Conservation (phyloP, 2,329 filamentous ascomycete species). For the Xylariales sp. region DNA sequence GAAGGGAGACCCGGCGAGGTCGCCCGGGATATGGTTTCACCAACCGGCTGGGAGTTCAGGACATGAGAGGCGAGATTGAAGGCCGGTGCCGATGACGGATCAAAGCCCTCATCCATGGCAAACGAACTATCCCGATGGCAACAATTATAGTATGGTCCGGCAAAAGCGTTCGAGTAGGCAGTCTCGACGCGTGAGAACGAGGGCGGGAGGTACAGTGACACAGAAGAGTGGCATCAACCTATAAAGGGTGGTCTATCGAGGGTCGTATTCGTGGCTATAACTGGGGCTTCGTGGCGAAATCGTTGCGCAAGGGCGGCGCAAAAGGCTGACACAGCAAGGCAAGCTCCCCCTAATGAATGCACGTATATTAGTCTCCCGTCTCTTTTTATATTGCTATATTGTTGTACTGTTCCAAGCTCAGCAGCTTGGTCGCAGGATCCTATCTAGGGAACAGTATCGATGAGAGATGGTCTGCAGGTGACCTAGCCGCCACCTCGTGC, state of each 20-base stretch:
- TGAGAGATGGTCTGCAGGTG: constrained; percentile 20
- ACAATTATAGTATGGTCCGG: constrained; percentile 10
- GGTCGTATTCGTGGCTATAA: constrained; percentile 26
- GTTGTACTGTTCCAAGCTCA: neutral
- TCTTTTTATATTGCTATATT: constrained; percentile 1
- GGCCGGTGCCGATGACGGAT: constrained; percentile 52
- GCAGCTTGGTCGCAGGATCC: constrained; percentile 13
- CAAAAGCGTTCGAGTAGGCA: constrained; percentile 16
- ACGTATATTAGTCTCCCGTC: neutral
- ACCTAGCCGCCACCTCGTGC: constrained; percentile 22
- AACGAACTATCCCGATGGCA: constrained; percentile 2
- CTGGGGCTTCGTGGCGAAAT: constrained; percentile 27
- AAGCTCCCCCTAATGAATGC: neutral
- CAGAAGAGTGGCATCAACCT: constrained; percentile 31
- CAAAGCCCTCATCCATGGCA: constrained; percentile 55
- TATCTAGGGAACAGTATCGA: constrained; percentile 6
- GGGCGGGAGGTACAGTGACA: constrained; percentile 16
- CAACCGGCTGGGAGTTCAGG: constrained; percentile 56
- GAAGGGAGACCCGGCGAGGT: constrained; percentile 81
- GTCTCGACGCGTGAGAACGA: constrained; percentile 20
- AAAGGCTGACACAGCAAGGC: constrained; percentile 19
- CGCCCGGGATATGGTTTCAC: constrained; percentile 82
- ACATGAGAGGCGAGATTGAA: constrained; percentile 54
- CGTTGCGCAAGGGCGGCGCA: constrained; percentile 18
- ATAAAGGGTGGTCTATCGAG: constrained; percentile 7